Evolutionary conservation across 2,329 filamentous ascomycete genomes (phyloP).

Genomic region (Trichoderma oligosporum): DNA sequence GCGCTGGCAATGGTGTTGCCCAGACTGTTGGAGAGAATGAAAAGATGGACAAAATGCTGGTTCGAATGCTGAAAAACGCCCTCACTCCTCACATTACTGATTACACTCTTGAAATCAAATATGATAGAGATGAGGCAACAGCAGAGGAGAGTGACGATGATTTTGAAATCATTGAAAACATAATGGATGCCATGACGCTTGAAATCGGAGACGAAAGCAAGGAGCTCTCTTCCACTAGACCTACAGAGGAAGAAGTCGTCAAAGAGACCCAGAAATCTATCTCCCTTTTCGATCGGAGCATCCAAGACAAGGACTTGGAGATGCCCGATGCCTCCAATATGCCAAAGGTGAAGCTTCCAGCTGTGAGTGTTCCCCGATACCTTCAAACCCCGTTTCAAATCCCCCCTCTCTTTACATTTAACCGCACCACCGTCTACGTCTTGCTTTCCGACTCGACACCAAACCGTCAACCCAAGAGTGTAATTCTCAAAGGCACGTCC

Average conservation of each 20-base stretch:
- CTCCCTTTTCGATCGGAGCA: conserved; percentile 56
- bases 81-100: conserved; percentile 63
- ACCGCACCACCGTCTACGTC: conserved; percentile 61
- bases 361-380: conserved; percentile 50
- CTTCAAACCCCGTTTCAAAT: conserved; percentile 63
- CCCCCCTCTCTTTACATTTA: conserved; percentile 64
- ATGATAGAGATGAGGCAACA: conserved; percentile 28
- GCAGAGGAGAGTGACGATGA: conserved; percentile 40
- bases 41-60: conserved; percentile 63
- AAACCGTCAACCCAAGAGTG: conserved; percentile 43
- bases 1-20: conserved; percentile 54
- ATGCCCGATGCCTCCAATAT: conserved; percentile 25
- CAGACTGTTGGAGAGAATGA: conserved; percentile 61
- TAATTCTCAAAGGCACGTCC: conserved; percentile 57
- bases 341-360: conserved; percentile 44
- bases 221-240: background rate
- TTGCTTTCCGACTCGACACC: conserved; percentile 53
- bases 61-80: conserved; percentile 71
- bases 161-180: conserved; percentile 60
- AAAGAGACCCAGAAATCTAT: conserved; percentile 40
- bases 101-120: conserved; percentile 61
- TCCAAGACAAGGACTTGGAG: conserved; percentile 41
- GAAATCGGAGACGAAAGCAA: conserved; percentile 26
- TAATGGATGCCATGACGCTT: conserved; percentile 46
- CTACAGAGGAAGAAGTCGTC: background rate